These are phyloP conservation scores for Scheffersomyces coipomensis DNA, from an alignment of 805 yeast species.

Conservation along the genomic window DNA sequence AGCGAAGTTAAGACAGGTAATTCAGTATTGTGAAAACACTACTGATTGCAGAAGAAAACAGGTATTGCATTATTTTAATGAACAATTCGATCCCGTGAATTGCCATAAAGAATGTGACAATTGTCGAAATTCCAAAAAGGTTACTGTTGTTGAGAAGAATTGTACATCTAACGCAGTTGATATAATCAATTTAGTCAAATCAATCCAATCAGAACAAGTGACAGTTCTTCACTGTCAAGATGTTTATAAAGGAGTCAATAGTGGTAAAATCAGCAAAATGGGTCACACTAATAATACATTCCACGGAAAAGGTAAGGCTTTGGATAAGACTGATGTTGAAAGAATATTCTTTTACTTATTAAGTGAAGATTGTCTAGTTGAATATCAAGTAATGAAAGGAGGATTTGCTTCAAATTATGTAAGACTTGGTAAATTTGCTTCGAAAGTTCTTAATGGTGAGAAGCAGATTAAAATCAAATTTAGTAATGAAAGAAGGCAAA, in stretches of 20 bases:
- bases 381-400: slow-evolving; percentile 67
- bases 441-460: slow-evolving; percentile 41
- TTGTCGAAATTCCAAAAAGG: slow-evolving; percentile 47
- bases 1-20: slow-evolving; percentile 74
- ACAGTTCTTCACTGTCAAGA: slow-evolving; percentile 83
- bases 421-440: slow-evolving; percentile 57
- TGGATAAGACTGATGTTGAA: slow-evolving; percentile 71
- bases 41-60: slow-evolving; percentile 89
- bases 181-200: slow-evolving; percentile 57
- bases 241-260: slow-evolving; percentile 70
- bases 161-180: slow-evolving; percentile 63
- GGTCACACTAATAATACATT: slow-evolving; percentile 61
- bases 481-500: slow-evolving; percentile 19
- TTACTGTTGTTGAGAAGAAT: slow-evolving; percentile 55
- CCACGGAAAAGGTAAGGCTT: slow-evolving; percentile 68
- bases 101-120: slow-evolving; percentile 85
- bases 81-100: slow-evolving; percentile 60
- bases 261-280: slow-evolving; percentile 55
- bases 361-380: slow-evolving; percentile 62
- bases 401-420: slow-evolving; percentile 84
- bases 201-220: slow-evolving; percentile 57
- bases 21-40: slow-evolving; percentile 86
- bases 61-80: slow-evolving; percentile 89
- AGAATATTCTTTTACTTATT: slow-evolving; percentile 79
- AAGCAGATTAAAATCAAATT: slow-evolving; percentile 54